Conservation (phyloP, 1,139 yeast species). For the Blastobotrys aristatus region DNA sequence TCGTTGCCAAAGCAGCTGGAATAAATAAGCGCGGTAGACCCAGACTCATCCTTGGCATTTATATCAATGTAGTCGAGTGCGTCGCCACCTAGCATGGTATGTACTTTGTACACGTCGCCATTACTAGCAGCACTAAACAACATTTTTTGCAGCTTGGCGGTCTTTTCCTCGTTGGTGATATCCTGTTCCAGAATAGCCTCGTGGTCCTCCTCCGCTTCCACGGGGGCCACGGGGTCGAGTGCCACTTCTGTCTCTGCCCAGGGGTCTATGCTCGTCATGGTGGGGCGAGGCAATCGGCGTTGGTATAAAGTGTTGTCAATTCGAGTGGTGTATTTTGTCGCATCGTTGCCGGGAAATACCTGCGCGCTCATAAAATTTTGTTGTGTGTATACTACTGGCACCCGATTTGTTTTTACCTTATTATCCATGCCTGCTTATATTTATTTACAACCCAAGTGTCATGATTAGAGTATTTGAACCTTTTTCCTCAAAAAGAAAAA, state of each 20-base stretch:
- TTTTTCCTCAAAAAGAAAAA: too few species aligned
- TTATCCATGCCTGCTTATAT: too few species aligned
- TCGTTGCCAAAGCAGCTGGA: conserved; percentile 41
- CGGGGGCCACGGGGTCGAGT: background rate
- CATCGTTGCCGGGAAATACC: background rate
- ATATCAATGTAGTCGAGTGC: conserved; percentile 29
- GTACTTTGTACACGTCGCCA: conserved; percentile 32
- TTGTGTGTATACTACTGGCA: too few species aligned
- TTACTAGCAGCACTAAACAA: conserved; percentile 35
- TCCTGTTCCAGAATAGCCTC: conserved; percentile 23
- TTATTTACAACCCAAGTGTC: too few species aligned
- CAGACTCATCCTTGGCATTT: conserved; percentile 36
- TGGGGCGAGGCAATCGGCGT: conserved; percentile 9
- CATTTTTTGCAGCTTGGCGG: conserved; percentile 25
- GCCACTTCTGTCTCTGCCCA: conserved; percentile 7
- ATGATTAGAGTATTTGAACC: too few species aligned
- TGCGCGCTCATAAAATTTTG: background rate
- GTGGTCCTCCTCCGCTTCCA: conserved; percentile 14
- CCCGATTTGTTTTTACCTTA: too few species aligned
- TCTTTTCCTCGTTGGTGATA: conserved; percentile 23
- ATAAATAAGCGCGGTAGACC: conserved; percentile 38
- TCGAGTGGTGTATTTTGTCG: background rate
- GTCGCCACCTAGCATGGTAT: conserved; percentile 29
- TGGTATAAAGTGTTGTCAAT: background rate
- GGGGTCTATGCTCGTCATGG: conserved; percentile 12